Conservation (phyloP, 139 green algal genomes). For the Eudorina sp. region DNA sequence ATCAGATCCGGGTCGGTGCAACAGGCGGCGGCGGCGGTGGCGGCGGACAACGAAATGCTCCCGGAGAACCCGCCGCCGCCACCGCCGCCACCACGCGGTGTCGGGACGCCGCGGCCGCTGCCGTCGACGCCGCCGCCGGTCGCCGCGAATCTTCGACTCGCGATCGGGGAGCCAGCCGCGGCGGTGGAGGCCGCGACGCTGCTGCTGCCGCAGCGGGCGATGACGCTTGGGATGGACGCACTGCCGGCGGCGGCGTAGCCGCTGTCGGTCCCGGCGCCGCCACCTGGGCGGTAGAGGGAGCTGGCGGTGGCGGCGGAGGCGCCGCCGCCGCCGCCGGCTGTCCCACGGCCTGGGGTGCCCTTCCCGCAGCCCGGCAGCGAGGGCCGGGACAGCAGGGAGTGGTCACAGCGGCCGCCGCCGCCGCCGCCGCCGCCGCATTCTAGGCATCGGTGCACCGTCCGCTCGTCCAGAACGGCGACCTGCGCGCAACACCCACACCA, state of each 20-base stretch:
- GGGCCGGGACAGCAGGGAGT: neutral
- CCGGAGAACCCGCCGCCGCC: too few species aligned
- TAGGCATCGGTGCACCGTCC: neutral
- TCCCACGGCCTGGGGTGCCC: neutral
- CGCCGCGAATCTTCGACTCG: too few species aligned
- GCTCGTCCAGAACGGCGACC: constrained; percentile 46
- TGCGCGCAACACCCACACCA: too few species aligned
- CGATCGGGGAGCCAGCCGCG: neutral
- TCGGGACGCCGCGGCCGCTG: too few species aligned
- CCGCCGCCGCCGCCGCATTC: neutral
- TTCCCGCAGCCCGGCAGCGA: neutral
- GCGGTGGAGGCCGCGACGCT: too few species aligned
- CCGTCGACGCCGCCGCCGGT: too few species aligned
- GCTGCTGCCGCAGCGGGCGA: too few species aligned
- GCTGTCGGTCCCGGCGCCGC: neutral
- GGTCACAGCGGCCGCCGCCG: too few species aligned
- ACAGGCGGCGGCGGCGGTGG: neutral
- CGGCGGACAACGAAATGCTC: neutral
- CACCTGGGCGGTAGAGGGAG: neutral
- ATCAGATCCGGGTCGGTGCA: neutral
- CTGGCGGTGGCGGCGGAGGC: neutral
- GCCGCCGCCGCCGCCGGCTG: neutral
- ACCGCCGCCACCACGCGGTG: too few species aligned
- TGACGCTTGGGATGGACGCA: too few species aligned
- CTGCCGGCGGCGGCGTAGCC: too few species aligned